phyloP scores from a whole-genome alignment of 805 yeast species.

The Lachancea kluyveri region DNA sequence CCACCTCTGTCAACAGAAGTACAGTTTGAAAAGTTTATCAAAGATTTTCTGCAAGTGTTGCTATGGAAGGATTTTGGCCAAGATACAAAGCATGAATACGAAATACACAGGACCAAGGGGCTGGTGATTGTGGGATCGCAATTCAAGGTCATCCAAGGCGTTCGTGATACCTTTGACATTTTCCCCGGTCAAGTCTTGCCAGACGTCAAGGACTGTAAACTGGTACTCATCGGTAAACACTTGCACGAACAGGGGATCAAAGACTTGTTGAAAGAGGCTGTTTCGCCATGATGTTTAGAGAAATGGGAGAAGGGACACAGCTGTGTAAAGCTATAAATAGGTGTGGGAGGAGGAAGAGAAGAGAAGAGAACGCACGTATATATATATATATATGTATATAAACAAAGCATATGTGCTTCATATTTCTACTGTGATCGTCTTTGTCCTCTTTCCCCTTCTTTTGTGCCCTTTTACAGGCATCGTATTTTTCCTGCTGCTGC shows the following conservation, averaged over 20 bases:
- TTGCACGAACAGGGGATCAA: conserved; percentile 35
- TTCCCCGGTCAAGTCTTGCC: conserved; percentile 37
- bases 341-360: too few species aligned
- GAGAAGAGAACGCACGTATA: too few species aligned
- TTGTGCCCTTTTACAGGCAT: too few species aligned
- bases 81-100: conserved; percentile 37
- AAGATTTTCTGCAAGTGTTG: conserved; percentile 54
- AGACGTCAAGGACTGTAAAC: conserved; percentile 41
- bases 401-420: too few species aligned
- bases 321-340: not conserved
- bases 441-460: too few species aligned
- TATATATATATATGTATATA: too few species aligned
- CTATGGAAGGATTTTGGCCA: conserved; percentile 61
- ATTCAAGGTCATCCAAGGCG: conserved; percentile 78
- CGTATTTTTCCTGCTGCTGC: too few species aligned
- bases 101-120: conserved; percentile 82
- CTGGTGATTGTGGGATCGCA: conserved; percentile 41
- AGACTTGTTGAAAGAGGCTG: conserved; percentile 11
- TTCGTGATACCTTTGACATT: conserved; percentile 84
- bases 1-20: conserved; percentile 30
- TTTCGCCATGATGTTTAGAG: too few species aligned
- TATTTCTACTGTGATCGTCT: too few species aligned
- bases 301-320: too few species aligned
- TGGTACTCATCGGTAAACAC: conserved; percentile 73
- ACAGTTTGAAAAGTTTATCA: conserved; percentile 45